Base-by-base conservation (phyloP, 1,284 basidiomycete species). In the Rhodofomes roseus region DNA sequence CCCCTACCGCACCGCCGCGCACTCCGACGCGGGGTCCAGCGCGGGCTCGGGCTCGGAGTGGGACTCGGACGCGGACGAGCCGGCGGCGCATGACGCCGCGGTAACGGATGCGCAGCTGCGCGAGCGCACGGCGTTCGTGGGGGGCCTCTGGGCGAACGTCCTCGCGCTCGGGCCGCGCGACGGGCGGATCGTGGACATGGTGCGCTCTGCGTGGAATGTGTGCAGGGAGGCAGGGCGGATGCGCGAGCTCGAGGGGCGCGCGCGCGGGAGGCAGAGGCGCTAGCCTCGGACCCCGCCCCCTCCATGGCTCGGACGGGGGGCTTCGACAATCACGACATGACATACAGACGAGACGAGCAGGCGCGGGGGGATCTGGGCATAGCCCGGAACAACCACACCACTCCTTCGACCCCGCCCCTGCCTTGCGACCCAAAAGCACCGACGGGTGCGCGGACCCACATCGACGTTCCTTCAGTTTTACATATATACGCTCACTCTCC, bases 61-160 rank as follows among this genome's bases (percentile, higher is more conserved):
- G 20, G 43, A 25, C 1, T 25, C 20, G 43, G 43, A 44, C 16
- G 43, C 2, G 16, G 27, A 22, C 48, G 48, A 48, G 46, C 46
- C 18, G 16, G 12, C 31, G 27, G 27, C 48, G 8, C 11, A 25
- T 22, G 43, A 44, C 31, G 34, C 34, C 12, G 34, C 34, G 37
- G 52, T 3, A 4, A 34, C 23, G 20, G 67, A 72, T 29, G 70
- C 70, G 25, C 65, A 71, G 58, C 77, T 83, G 58, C 69, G 74
- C n/a, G 63, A 66, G 34, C 67, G 71, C 62, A 63, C 66, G 57
- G 66, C 65, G 39, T 76, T 74, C 62, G 81, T 79, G 62, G 76
- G 78, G 43, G 82, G 82, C 8, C 66, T 83, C 41, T 82, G 83
- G 81, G 76, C 75, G 61, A 84, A 84, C 62, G 73, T 79, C 37